Evolutionary conservation across 257 asterid species (phyloP), one percentile per base, ranked within the genome.

Genomic region (Orobanche coerulescens): DNA sequence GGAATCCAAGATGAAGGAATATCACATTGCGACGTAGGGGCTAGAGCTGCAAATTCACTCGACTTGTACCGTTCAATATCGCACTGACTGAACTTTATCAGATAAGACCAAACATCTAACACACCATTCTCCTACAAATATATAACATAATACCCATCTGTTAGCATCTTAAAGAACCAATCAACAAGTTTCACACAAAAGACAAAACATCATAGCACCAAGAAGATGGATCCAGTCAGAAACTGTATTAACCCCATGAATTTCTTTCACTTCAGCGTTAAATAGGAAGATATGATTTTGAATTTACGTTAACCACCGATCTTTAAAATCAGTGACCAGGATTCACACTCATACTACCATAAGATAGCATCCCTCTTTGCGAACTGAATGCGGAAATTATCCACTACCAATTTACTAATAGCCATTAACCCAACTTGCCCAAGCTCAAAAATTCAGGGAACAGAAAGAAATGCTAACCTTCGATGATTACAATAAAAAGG

Each of bases 391-490:
- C 44, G 14, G 19, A 43, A 43, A 43, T 4, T 43, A 5, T 40
- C 47, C 47, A 4, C 22, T 43, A 6, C 19, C 50, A 15, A 43
- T 15, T 5, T 12, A 19, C 7, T 43, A n/a, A 15, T 3, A 43
- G 15, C n/a, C 50, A 43, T 43, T n/a, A n/a, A 43, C 44, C 50
- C 8, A 15, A n/a, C 23, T 15, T 15, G 23, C 50, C 23, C 50
- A 43, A 43, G 49, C 49, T 43, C 13, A 14, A 43, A 43, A 6
- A 43, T 18, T 47, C n/a, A n/a, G 4, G 57, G 67, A 67, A 60
- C 34, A 64, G 55, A 47, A 16, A 51, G 58, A 55, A 66, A 71
- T 20, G 28, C 72, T 59, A 46, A 76, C 94, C 88, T 81, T 66
- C 60, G 65, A 70, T 30, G 37, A 70, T 50, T 51, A 58, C 61